Evolutionary conservation across 106 monocot species (phyloP).

Genomic region (Dendrobium chrysotoxum): DNA sequence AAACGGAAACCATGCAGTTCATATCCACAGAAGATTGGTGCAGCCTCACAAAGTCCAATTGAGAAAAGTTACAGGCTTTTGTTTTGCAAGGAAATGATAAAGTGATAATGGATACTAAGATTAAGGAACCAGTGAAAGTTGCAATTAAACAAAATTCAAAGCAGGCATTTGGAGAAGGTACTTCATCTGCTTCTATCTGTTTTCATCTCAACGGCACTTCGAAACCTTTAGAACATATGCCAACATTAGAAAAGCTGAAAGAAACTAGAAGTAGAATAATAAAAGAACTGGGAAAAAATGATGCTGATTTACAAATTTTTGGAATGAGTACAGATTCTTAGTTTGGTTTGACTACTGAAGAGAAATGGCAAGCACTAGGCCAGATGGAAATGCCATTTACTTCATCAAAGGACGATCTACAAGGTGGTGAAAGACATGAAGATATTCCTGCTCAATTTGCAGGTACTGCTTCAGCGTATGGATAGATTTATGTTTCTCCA

Average conservation of each 20-base stretch:
- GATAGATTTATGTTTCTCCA: no score
- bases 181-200: constrained; percentile 19
- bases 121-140: constrained; percentile 11
- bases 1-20: constrained; percentile 54
- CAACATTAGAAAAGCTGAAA: constrained; percentile 12
- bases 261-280: constrained; percentile 8
- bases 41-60: constrained; percentile 9
- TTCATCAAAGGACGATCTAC: constrained; percentile 5
- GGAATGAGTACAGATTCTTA: background rate
- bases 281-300: no score
- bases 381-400: constrained; percentile 4
- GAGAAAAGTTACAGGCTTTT: constrained; percentile 18
- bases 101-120: constrained; percentile 11
- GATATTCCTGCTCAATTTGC: background rate
- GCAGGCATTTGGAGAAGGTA: constrained; percentile 23
- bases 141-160: constrained; percentile 16
- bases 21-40: constrained; percentile 33
- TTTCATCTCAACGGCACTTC: constrained; percentile 9
- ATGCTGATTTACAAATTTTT: no score
- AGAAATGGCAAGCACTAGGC: background rate
- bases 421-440: constrained; percentile 6
- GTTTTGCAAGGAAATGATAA: background rate
- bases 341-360: constrained; percentile 2
- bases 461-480: background rate
- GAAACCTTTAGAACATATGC: constrained; percentile 11